phyloP scores from a whole-genome alignment of 768 basidiomycete genomes.

The Tylopilus cervinicoccineus region DNA sequence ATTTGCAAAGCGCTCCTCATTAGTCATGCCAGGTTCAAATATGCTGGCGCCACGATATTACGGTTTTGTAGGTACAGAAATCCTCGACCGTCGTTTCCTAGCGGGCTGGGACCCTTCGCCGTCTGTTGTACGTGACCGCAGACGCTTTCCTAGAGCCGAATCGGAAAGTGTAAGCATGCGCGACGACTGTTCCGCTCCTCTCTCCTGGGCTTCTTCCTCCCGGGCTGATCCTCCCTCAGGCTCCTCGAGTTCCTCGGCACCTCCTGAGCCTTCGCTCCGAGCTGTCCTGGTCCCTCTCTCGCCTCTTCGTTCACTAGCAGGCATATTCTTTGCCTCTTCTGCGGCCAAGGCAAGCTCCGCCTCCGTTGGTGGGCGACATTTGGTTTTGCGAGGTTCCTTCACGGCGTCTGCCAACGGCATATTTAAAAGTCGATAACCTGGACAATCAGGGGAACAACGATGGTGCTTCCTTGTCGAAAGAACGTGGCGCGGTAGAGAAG shows the following conservation, averaged over 20 bases:
- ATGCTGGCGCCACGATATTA: background rate
- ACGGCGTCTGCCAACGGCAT: conserved; percentile 15
- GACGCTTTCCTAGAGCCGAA: conserved; percentile 13
- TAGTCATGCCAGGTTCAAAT: background rate
- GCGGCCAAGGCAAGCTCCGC: conserved; percentile 16
- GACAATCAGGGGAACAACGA: conserved; percentile 15
- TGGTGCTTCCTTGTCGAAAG: conserved; percentile 23
- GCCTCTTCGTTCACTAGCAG: background rate
- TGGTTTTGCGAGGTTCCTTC: conserved; percentile 21
- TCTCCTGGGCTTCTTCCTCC: conserved; percentile 6
- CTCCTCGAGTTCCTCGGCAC: conserved; percentile 9
- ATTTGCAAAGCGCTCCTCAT: background rate
- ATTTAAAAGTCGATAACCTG: conserved; percentile 20
- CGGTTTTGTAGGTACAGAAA: background rate
- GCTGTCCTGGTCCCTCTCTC: background rate
- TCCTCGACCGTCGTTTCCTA: conserved; percentile 15
- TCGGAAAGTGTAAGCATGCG: background rate
- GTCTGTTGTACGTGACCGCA: conserved; percentile 10
- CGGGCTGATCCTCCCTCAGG: conserved; percentile 7
- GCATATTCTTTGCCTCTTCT: conserved; percentile 6
- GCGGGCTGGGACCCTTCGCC: conserved; percentile 10
- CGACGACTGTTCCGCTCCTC: background rate
- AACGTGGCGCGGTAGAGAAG: conserved; percentile 23
- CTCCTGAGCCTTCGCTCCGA: conserved; percentile 7
- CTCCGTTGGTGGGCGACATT: conserved; percentile 21